These are phyloP conservation scores for Vanderwaltozyma tropicalis DNA, from an alignment of 805 yeast species.

Conservation along the genomic window DNA sequence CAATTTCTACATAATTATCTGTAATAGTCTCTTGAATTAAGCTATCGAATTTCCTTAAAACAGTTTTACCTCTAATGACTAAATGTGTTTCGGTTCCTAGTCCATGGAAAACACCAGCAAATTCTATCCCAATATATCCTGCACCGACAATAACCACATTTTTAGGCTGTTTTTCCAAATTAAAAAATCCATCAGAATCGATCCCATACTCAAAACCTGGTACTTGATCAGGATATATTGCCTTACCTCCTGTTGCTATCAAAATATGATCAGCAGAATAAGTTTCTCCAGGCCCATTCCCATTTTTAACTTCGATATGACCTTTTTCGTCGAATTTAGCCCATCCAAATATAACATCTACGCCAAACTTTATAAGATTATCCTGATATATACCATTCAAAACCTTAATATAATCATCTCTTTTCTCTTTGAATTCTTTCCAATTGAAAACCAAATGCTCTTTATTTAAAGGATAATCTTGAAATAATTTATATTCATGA, in stretches of 20 bases:
- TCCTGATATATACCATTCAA: slow-evolving; percentile 89
- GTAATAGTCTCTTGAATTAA: slow-evolving; percentile 72
- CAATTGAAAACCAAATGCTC: slow-evolving; percentile 63
- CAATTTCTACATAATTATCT: slow-evolving; percentile 67
- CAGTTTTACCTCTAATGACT: slow-evolving; percentile 84
- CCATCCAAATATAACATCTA: slow-evolving; percentile 76
- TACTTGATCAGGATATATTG: slow-evolving; percentile 54
- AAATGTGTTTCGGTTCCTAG: slow-evolving; percentile 79
- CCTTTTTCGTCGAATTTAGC: slow-evolving; percentile 67
- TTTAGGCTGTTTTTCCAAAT: slow-evolving; percentile 72
- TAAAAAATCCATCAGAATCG: slow-evolving; percentile 86
- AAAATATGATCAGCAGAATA: slow-evolving; percentile 76
- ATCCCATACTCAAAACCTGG: slow-evolving; percentile 79
- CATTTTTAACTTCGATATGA: slow-evolving; percentile 65
- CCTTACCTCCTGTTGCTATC: slow-evolving; percentile 89
- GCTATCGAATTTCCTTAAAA: slow-evolving; percentile 79
- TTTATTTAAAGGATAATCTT: slow-evolving; percentile 41
- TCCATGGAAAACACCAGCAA: slow-evolving; percentile 88
- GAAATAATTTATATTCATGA: slow-evolving; percentile 69
- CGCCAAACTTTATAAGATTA: slow-evolving; percentile 80
- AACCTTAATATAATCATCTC: slow-evolving; percentile 83
- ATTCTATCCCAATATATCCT: slow-evolving; percentile 93
- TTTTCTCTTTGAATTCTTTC: slow-evolving; percentile 68
- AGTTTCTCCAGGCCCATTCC: slow-evolving; percentile 45
- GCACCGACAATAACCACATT: slow-evolving; percentile 94